Conservation (phyloP, 2,329 filamentous ascomycete species). For the Penicillium sp. region DNA sequence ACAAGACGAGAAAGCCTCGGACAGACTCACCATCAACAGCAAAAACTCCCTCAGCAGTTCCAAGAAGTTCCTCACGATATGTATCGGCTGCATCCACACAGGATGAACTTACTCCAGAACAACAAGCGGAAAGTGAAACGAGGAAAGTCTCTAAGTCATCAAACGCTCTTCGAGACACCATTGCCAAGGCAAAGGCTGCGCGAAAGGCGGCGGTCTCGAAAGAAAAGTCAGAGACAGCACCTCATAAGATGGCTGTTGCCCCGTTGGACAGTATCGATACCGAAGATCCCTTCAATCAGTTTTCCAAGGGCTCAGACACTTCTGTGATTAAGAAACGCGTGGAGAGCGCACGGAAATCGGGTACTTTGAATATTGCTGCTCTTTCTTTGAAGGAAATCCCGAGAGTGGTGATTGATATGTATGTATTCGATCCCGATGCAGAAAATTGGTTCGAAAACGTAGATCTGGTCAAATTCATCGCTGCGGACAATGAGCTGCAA, state of each 20-base stretch:
- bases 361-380: slow-evolving; percentile 83
- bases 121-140: slow-evolving; percentile 32
- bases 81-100: slow-evolving; percentile 31
- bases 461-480: slow-evolving; percentile 78
- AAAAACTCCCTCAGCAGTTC: slow-evolving; percentile 31
- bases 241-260: slow-evolving; percentile 19
- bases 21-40: slow-evolving; percentile 28
- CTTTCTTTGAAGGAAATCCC: slow-evolving; percentile 79
- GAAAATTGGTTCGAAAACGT: slow-evolving; percentile 88
- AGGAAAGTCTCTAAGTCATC: slow-evolving; percentile 66
- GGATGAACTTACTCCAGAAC: slow-evolving; percentile 30
- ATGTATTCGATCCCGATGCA: slow-evolving; percentile 68
- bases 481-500: slow-evolving; percentile 85
- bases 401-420: slow-evolving; percentile 83
- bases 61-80: slow-evolving; percentile 32
- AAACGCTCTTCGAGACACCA: slow-evolving; percentile 78
- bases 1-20: slow-evolving; percentile 38
- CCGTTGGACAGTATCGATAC: slow-evolving; percentile 50
- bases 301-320: slow-evolving; percentile 55
- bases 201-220: slow-evolving; percentile 53
- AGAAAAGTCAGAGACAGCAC: slow-evolving; percentile 16
- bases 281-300: slow-evolving; percentile 58
- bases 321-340: slow-evolving; percentile 73
- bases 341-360: slow-evolving; percentile 69
- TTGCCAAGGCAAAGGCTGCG: slow-evolving; percentile 87